phyloP scores from a whole-genome alignment of 2,329 filamentous ascomycete genomes.

The Ascochyta fabae region DNA sequence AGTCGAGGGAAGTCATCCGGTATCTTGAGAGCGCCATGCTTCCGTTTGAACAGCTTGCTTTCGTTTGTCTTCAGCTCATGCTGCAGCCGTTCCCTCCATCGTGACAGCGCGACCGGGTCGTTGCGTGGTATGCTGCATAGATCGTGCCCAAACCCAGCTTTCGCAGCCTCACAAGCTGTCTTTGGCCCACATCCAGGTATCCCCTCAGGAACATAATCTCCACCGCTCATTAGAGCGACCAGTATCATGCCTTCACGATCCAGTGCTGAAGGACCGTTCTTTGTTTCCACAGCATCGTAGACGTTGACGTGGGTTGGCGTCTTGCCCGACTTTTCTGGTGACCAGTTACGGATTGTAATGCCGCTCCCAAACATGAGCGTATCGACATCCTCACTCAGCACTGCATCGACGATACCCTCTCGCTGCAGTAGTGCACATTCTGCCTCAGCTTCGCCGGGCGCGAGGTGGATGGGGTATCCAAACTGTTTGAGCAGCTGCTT shows the following conservation, averaged over 20 bases:
- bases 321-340: constrained; percentile 72
- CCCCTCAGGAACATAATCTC: constrained; percentile 89
- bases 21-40: constrained; percentile 75
- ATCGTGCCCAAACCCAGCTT: constrained; percentile 81
- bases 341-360: constrained; percentile 81
- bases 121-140: constrained; percentile 70
- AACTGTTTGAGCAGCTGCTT: constrained; percentile 86
- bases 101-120: constrained; percentile 64
- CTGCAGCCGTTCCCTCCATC: constrained; percentile 75
- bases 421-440: constrained; percentile 89
- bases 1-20: constrained; percentile 81
- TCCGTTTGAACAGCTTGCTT: constrained; percentile 77
- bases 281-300: constrained; percentile 70
- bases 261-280: constrained; percentile 64
- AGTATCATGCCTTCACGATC: constrained; percentile 91
- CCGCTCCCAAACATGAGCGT: constrained; percentile 96
- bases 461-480: constrained; percentile 82
- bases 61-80: constrained; percentile 85
- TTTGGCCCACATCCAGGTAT: constrained; percentile 88
- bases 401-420: constrained; percentile 75
- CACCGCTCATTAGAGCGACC: constrained; percentile 92
- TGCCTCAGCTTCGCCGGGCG: constrained; percentile 93
- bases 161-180: constrained; percentile 86
- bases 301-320: constrained; percentile 84
- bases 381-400: constrained; percentile 95